These are phyloP conservation scores for Penicillium riverlandense DNA, from an alignment of 495 filamentous ascomycete species.

Conservation along the genomic window DNA sequence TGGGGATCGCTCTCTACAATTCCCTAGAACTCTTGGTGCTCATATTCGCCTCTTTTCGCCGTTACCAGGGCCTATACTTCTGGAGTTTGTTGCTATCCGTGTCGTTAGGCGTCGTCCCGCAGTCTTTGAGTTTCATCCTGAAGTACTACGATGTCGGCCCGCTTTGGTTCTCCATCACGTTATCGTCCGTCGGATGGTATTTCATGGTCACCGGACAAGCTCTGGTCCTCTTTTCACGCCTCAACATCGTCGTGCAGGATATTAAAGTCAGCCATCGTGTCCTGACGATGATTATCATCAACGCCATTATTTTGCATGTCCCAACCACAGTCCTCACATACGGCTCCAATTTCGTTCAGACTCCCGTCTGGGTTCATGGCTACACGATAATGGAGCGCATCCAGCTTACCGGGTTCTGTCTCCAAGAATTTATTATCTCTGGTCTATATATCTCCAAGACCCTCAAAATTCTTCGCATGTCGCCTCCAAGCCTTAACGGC, in stretches of 20 bases:
- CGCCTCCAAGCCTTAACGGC: constrained; percentile 11
- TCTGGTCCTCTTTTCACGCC: constrained; percentile 30
- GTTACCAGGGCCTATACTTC: constrained; percentile 35
- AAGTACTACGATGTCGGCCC: constrained; percentile 22
- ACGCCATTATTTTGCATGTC: constrained; percentile 28
- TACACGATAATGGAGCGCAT: constrained; percentile 41
- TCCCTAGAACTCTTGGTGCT: constrained; percentile 30
- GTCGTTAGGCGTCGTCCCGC: constrained; percentile 24
- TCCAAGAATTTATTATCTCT: constrained; percentile 45
- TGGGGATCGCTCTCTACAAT: constrained; percentile 31
- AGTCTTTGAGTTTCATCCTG: constrained; percentile 31
- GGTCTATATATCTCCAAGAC: constrained; percentile 42
- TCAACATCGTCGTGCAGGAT: constrained; percentile 27
- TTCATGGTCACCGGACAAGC: constrained; percentile 35
- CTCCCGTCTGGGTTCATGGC: constrained; percentile 13
- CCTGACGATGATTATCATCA: constrained; percentile 28
- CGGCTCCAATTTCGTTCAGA: constrained; percentile 20
- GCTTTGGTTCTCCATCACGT: constrained; percentile 20
- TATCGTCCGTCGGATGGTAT: constrained; percentile 35
- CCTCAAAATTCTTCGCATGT: constrained; percentile 25
- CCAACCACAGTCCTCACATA: constrained; percentile 34
- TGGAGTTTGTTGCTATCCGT: constrained; percentile 31
- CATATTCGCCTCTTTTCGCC: constrained; percentile 30
- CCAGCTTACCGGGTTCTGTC: constrained; percentile 36
- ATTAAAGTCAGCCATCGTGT: constrained; percentile 19